These are phyloP conservation scores for Stramenopiles sp. DNA, from an alignment of 352 stramenopile species.

Conservation along the genomic window DNA sequence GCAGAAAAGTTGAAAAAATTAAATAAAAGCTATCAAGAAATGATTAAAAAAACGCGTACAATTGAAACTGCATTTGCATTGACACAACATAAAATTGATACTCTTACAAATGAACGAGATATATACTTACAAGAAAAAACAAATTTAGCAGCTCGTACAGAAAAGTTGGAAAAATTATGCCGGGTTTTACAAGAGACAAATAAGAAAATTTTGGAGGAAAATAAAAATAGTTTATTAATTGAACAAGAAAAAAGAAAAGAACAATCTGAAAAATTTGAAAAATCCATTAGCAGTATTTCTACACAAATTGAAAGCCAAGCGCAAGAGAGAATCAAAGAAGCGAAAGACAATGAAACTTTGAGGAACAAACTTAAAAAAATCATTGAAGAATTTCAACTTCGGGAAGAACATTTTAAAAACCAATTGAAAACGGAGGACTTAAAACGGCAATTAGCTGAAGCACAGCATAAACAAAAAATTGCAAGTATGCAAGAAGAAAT, in stretches of 20 bases:
- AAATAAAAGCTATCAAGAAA: too few relatives aligned
- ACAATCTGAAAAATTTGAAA: background rate
- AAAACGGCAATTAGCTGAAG: background rate
- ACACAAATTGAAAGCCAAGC: background rate
- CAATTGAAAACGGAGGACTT: background rate
- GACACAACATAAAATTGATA: too few relatives aligned
- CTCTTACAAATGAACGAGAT: too few relatives aligned
- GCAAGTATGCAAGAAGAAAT: background rate
- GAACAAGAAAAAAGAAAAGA: background rate
- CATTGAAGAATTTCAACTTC: background rate
- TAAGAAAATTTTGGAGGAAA: background rate
- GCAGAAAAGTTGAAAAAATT: too few relatives aligned
- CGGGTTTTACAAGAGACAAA: background rate
- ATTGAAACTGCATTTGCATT: too few relatives aligned
- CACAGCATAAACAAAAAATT: background rate
- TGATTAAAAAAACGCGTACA: too few relatives aligned
- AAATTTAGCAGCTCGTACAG: too few relatives aligned
- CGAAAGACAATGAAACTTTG: background rate
- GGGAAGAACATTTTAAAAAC: background rate
- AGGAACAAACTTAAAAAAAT: background rate
- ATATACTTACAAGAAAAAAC: too few relatives aligned
- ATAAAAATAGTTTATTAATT: background rate
- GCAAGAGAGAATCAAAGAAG: background rate
- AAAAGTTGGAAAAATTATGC: background rate
- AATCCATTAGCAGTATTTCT: background rate